Base-by-base conservation (phyloP, 306 rosid species). In the Rosa chinensis region DNA sequence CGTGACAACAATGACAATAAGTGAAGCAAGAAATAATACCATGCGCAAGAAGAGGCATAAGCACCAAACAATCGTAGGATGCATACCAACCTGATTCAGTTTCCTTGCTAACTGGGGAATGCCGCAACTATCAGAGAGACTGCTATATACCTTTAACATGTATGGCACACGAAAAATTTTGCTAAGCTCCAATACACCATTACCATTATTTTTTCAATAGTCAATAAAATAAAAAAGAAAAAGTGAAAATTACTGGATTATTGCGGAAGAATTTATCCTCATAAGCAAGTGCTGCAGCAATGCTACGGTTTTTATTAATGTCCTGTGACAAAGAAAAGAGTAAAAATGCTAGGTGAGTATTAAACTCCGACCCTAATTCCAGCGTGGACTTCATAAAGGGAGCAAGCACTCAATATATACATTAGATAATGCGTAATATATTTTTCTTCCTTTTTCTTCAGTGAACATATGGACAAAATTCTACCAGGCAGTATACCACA, bases 11-110 rank as follows among this genome's bases (percentile, higher is more conserved):
- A 20, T 50, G 4, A 76, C 13, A 59, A 28, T 16, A 56, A 74
- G 13, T 28, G 32, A 55, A 44, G 49, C 10, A 50, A 23, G 45
- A 56, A 49, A 48, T 14, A 77, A 39, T 40, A 23, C 40, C 18
- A 5, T 37, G 49, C n/a, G 42, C 39, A 75, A 70, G 25, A 25
- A 62, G 55, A 63, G 3, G 5, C 28, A 63, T 13, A 47, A 78
- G 39, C 76, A 69, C 49, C 40, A 48, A 5, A 20, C 5, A 55
- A 8, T 59, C 10, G 39, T 72, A 72, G 10, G 78, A 35, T 23
- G 17, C 69, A 59, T 42, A 80, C 75, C 39, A 66, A 84, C 88
- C 88, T 85, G 83, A 83, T 85, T 85, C 75, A 85, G 76, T 74
- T 81, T 84, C 77, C 75, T 81, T 35, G 85, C 84, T 62, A 84